These are phyloP conservation scores for Vinca minor DNA, from an alignment of 257 asterid species.

Conservation along the genomic window DNA sequence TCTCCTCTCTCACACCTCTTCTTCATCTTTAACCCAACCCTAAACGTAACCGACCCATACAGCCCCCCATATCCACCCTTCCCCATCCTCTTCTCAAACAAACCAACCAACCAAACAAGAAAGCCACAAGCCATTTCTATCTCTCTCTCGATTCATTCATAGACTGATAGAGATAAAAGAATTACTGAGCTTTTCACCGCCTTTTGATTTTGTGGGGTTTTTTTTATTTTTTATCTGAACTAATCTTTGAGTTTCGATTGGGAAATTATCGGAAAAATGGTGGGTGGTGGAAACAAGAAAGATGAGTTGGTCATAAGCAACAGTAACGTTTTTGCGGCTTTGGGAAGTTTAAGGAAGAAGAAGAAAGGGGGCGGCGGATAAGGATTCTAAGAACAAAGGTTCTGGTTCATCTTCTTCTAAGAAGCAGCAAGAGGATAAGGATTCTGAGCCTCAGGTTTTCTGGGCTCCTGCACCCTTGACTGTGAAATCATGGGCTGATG, in stretches of 20 bases:
- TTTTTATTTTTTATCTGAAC: not conserved
- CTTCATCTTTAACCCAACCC: not conserved
- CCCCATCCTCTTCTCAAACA: too few species aligned
- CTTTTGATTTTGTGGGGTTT: not conserved
- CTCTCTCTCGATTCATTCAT: too few species aligned
- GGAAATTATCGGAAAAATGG: constrained; percentile 33
- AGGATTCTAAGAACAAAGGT: too few species aligned
- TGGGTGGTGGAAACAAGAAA: constrained; percentile 82
- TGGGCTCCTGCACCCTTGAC: constrained; percentile 96
- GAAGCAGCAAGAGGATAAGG: constrained; percentile 30
- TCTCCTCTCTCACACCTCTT: not conserved
- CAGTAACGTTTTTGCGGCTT: constrained; percentile 83
- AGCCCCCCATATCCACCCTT: not conserved
- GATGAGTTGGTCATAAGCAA: constrained; percentile 69
- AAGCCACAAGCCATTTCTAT: not conserved
- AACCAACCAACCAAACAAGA: too few species aligned
- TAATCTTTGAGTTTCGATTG: not conserved
- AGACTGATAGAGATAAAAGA: not conserved
- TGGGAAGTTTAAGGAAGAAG: constrained; percentile 79
- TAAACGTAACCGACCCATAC: constrained; percentile 5
- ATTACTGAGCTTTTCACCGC: not conserved
- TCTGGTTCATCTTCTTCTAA: constrained; percentile 15
- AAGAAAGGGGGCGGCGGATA: constrained; percentile 84
- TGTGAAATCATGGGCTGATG: constrained; percentile 90
- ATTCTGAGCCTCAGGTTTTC: constrained; percentile 42